phyloP scores from a whole-genome alignment of 768 basidiomycete species.

The Sarcomyxa edulis region DNA sequence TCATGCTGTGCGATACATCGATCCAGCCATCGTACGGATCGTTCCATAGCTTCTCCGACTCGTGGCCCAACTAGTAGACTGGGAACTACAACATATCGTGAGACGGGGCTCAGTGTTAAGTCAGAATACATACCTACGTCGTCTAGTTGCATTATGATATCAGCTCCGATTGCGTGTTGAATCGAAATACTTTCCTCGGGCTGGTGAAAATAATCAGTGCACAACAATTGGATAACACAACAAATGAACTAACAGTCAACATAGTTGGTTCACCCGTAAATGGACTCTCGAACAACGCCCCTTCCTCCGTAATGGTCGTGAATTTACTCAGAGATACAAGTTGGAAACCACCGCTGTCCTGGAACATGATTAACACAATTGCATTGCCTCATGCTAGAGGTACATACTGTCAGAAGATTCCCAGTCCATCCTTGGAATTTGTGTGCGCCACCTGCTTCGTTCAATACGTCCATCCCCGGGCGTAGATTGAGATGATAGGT shows the following conservation, averaged over 20 bases:
- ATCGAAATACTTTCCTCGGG: slow-evolving; percentile 90
- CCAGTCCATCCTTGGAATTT: slow-evolving; percentile 84
- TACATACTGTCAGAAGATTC: slow-evolving; percentile 75
- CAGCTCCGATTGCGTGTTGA: slow-evolving; percentile 86
- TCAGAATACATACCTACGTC: slow-evolving; percentile 65
- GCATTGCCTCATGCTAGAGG: not conserved
- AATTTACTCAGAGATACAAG: slow-evolving; percentile 82
- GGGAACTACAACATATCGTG: no score
- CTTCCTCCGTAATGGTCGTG: slow-evolving; percentile 83
- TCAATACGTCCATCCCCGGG: slow-evolving; percentile 71
- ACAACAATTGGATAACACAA: slow-evolving; percentile 4
- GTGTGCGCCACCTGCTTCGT: slow-evolving; percentile 81
- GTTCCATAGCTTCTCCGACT: slow-evolving; percentile 83
- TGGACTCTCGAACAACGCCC: slow-evolving; percentile 79
- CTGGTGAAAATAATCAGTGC: slow-evolving; percentile 27
- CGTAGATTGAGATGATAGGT: slow-evolving; percentile 88
- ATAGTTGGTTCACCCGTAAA: slow-evolving; percentile 86
- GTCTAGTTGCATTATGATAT: slow-evolving; percentile 94
- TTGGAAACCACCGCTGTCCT: slow-evolving; percentile 92
- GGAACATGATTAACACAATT: slow-evolving; percentile 4
- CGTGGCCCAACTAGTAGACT: slow-evolving; percentile 77
- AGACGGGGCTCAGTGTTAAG: no score
- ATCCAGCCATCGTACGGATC: slow-evolving; percentile 88
- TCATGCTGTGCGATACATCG: slow-evolving; percentile 78
- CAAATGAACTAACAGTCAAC: slow-evolving; percentile 57